Percentiles rank a stretch among this genome's conserved stretches.
Conservation (phyloP, 495 filamentous ascomycete genomes). For the Cenococcum geophilum region DNA sequence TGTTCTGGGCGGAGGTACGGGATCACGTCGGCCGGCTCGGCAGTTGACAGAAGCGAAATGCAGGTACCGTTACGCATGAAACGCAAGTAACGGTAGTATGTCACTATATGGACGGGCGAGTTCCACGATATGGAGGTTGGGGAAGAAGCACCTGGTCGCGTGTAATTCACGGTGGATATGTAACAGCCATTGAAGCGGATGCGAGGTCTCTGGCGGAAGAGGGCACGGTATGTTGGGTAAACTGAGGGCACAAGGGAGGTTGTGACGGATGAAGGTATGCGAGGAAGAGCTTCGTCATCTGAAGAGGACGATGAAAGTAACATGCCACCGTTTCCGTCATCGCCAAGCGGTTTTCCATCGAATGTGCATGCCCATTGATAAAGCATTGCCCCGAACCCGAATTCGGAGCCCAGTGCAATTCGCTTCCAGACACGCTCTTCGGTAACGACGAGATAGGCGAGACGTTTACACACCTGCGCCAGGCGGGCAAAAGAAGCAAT, state of each 20-base stretch:
- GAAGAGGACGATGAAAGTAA: conserved; percentile 8
- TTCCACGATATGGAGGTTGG: conserved; percentile 59
- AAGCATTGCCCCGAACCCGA: conserved; percentile 79
- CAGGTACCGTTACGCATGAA: conserved; percentile 87
- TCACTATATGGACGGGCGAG: conserved; percentile 89
- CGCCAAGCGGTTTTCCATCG: conserved; percentile 29
- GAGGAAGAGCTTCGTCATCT: neutral
- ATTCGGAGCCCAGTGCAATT: conserved; percentile 60
- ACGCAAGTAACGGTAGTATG: conserved; percentile 92
- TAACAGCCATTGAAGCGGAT: conserved; percentile 92
- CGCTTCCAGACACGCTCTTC: conserved; percentile 89
- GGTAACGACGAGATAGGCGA: conserved; percentile 76
- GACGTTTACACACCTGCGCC: conserved; percentile 73
- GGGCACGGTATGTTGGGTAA: conserved; percentile 46
- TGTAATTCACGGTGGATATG: conserved; percentile 94
- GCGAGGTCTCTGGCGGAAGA: conserved; percentile 77
- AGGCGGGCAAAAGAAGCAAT: conserved; percentile 73
- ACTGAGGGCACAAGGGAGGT: conserved; percentile 43
- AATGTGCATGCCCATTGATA: conserved; percentile 67
- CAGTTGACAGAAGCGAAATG: conserved; percentile 69
- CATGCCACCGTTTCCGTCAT: conserved; percentile 24
- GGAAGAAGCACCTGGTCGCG: conserved; percentile 65
- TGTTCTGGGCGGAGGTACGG: conserved; percentile 50
- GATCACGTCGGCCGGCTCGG: conserved; percentile 79
- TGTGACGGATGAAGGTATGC: conserved; percentile 20